A percentile compares a stretch with the other conserved stretches of the same genome.
These are phyloP conservation scores for Penicillium sp. DNA, from an alignment of 2,329 filamentous ascomycete species.

Conservation along the genomic window DNA sequence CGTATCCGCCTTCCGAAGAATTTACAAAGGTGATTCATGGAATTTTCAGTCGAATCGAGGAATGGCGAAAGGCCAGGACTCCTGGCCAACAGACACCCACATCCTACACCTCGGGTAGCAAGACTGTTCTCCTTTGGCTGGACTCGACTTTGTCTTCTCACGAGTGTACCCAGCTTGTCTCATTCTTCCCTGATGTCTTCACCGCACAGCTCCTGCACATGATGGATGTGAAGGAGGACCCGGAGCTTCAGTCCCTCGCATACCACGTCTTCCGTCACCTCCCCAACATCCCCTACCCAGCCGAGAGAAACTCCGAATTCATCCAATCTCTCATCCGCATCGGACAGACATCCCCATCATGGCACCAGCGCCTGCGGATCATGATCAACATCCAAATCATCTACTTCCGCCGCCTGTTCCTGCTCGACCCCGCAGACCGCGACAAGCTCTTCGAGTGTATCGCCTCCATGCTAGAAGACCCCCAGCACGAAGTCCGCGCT, in stretches of 20 bases:
- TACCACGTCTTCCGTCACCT: slow-evolving; percentile 97
- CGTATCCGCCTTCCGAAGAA: slow-evolving; percentile 74
- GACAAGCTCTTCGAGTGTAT: slow-evolving; percentile 84
- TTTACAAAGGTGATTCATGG: slow-evolving; percentile 69
- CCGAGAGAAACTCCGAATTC: slow-evolving; percentile 79
- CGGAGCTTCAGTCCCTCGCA: slow-evolving; percentile 86
- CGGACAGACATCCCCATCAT: slow-evolving; percentile 76
- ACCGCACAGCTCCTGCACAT: slow-evolving; percentile 95
- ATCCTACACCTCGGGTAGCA: slow-evolving; percentile 91
- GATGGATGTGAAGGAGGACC: slow-evolving; percentile 99
- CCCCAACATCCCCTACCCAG: slow-evolving; percentile 88
- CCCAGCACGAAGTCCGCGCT: slow-evolving; percentile 89
- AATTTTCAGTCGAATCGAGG: slow-evolving; percentile 76
- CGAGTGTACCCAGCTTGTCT: slow-evolving; percentile 85
- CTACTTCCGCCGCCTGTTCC: slow-evolving; percentile 93
- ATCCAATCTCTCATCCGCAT: slow-evolving; percentile 84
- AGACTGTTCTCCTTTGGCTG: slow-evolving; percentile 93
- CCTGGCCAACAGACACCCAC: slow-evolving; percentile 91
- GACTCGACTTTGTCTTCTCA: slow-evolving; percentile 87
- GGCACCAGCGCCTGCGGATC: slow-evolving; percentile 92
- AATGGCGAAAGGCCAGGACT: slow-evolving; percentile 79
- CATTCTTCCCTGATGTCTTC: slow-evolving; percentile 86
- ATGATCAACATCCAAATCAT: slow-evolving; percentile 98
- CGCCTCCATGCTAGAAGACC: slow-evolving; percentile 89
- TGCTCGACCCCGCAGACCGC: slow-evolving; percentile 72